phyloP scores from a whole-genome alignment of 2,329 filamentous ascomycete species.

The Ploettnerulaceae sp. region DNA sequence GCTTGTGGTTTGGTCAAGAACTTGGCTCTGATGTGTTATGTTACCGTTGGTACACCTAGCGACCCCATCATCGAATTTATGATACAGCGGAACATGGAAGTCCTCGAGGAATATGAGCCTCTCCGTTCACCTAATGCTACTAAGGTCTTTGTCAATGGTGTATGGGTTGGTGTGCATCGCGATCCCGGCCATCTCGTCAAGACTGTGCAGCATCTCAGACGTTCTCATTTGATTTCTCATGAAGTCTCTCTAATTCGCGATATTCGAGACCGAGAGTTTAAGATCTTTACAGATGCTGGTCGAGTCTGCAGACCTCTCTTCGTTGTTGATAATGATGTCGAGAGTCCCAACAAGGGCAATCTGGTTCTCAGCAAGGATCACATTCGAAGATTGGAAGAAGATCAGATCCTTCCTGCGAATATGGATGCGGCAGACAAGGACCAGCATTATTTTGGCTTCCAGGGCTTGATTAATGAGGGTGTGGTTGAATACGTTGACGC shows the following conservation, averaged over 20 bases:
- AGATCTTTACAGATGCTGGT: slow-evolving; percentile 95
- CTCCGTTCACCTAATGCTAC: slow-evolving; percentile 83
- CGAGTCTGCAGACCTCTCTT: slow-evolving; percentile 92
- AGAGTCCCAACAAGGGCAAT: slow-evolving; percentile 68
- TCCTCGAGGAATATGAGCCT: slow-evolving; percentile 91
- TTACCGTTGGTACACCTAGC: slow-evolving; percentile 88
- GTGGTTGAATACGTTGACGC: slow-evolving; percentile 95
- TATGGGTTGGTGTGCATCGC: slow-evolving; percentile 93
- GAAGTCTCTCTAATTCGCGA: slow-evolving; percentile 95
- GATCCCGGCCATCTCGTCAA: slow-evolving; percentile 82
- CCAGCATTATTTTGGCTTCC: slow-evolving; percentile 72
- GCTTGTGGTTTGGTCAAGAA: slow-evolving; percentile 99
- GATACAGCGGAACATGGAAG: slow-evolving; percentile 92
- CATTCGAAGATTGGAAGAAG: slow-evolving; percentile 69
- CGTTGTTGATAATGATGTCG: slow-evolving; percentile 80
- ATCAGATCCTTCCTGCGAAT: slow-evolving; percentile 60
- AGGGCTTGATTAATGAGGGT: slow-evolving; percentile 75
- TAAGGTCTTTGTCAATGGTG: slow-evolving; percentile 96
- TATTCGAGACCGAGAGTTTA: slow-evolving; percentile 95
- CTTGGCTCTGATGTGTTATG: slow-evolving; percentile 94
- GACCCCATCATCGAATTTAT: slow-evolving; percentile 93
- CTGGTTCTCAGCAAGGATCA: slow-evolving; percentile 83
- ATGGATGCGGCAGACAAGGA: slow-evolving; percentile 53
- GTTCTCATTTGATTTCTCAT: slow-evolving; percentile 78
- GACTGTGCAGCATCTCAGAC: slow-evolving; percentile 70